Conservation (phyloP, 148 eudicot species). For the Nepenthes mirabilis region DNA sequence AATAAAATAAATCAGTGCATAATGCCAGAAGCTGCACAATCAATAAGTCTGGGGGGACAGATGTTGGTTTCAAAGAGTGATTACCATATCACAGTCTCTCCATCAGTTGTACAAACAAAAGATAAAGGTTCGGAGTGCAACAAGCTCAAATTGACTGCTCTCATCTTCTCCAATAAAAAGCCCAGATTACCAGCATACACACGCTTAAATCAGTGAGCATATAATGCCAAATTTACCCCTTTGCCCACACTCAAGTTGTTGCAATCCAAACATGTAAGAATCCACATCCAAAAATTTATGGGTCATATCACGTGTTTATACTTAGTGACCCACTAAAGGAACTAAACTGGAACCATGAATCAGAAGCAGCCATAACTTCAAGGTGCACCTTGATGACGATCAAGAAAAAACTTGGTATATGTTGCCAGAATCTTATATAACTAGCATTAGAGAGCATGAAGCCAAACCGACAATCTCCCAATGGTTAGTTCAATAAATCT, state of each 20-base stretch:
- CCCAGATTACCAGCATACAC: neutral
- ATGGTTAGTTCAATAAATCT: too few relatives aligned
- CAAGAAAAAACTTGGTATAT: too few relatives aligned
- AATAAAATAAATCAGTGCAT: slow-evolving; percentile 7
- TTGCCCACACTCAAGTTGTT: neutral
- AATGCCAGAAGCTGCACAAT: slow-evolving; percentile 3
- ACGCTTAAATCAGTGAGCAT: neutral
- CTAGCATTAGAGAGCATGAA: too few relatives aligned
- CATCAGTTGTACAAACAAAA: neutral
- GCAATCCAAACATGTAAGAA: neutral
- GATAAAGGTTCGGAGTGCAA: neutral
- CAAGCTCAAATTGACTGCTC: neutral
- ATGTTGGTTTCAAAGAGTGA: neutral
- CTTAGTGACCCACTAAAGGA: too few relatives aligned
- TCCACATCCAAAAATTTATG: neutral
- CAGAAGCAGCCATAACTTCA: too few relatives aligned
- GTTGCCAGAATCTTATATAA: too few relatives aligned
- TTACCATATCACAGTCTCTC: neutral
- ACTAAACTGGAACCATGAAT: too few relatives aligned
- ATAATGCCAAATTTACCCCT: neutral
- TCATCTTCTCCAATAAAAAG: neutral
- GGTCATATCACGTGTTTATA: too few relatives aligned
- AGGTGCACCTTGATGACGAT: too few relatives aligned
- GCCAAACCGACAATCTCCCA: too few relatives aligned
- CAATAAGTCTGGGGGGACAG: neutral